A percentile compares a stretch with the other conserved stretches of the same genome.
phyloP scores from a whole-genome alignment of 164 flowering plant genomes.

The Santalum album region DNA sequence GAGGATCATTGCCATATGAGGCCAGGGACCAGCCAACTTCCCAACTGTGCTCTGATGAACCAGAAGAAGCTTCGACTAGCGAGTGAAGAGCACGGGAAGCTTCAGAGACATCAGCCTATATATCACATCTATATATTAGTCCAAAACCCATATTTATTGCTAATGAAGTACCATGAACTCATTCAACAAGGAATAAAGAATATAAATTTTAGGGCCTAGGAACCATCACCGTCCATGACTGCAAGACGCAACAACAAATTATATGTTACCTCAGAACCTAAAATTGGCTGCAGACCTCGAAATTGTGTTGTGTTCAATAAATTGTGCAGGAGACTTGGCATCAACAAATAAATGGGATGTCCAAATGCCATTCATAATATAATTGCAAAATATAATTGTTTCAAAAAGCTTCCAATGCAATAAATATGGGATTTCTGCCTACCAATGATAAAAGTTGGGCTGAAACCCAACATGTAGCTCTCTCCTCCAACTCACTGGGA shows the following conservation, averaged over 20 bases:
- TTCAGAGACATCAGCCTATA: slow-evolving; percentile 64
- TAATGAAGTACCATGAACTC: neutral
- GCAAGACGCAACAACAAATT: too few relatives aligned
- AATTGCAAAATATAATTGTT: too few relatives aligned
- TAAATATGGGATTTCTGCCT: slow-evolving; percentile 10
- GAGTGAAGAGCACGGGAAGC: slow-evolving; percentile 64
- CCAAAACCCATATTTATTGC: neutral
- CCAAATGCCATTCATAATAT: too few relatives aligned
- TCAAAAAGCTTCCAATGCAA: too few relatives aligned
- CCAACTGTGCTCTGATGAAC: slow-evolving; percentile 61
- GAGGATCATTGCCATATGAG: slow-evolving; percentile 31
- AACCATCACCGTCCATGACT: too few relatives aligned
- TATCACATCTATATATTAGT: slow-evolving; percentile 3
- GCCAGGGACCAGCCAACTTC: slow-evolving; percentile 92
- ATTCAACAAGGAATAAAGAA: neutral
- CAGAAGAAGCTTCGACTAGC: slow-evolving; percentile 51
- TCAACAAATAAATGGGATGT: too few relatives aligned
- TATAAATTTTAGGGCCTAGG: too few relatives aligned
- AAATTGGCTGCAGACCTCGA: too few relatives aligned
- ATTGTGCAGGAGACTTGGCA: too few relatives aligned
- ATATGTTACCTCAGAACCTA: too few relatives aligned
- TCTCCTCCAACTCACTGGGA: slow-evolving; percentile 10
- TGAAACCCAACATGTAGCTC: slow-evolving; percentile 38
- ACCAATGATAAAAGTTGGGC: slow-evolving; percentile 55
- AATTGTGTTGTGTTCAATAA: too few relatives aligned